These are phyloP conservation scores for Malassezia caprae DNA, from an alignment of 1,284 basidiomycete genomes.

Conservation along the genomic window DNA sequence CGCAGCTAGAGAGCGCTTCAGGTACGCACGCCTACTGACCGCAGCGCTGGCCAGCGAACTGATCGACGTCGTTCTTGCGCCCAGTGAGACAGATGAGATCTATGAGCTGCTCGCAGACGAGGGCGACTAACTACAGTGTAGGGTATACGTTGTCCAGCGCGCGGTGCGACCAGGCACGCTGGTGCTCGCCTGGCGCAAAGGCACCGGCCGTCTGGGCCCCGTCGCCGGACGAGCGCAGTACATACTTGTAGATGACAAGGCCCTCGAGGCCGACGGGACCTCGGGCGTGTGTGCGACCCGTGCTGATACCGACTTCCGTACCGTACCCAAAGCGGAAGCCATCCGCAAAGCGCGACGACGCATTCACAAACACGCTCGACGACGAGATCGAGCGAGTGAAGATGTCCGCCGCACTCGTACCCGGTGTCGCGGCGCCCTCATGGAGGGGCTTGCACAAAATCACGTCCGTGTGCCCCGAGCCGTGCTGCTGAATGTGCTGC, in stretches of 20 bases:
- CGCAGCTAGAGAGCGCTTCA: conserved; percentile 24
- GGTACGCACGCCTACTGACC: neutral
- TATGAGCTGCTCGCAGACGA: conserved; percentile 26
- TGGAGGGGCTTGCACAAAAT: conserved; percentile 73
- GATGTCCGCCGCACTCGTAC: conserved; percentile 53
- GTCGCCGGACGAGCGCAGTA: conserved; percentile 18
- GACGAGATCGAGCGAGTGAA: conserved; percentile 84
- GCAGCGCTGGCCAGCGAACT: conserved; percentile 30
- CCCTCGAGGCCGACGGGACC: conserved; percentile 95
- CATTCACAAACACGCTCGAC: conserved; percentile 87
- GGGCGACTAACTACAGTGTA: neutral
- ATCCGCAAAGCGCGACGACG: conserved; percentile 88
- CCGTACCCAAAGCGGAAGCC: conserved; percentile 95
- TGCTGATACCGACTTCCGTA: conserved; percentile 94
- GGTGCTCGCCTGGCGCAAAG: conserved; percentile 12
- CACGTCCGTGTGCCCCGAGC: conserved; percentile 86
- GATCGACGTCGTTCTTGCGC: conserved; percentile 33
- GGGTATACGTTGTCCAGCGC: conserved; percentile 9
- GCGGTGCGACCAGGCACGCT: conserved; percentile 11
- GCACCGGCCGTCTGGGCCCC: conserved; percentile 19
- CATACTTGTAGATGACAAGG: conserved; percentile 45
- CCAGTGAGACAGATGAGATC: conserved; percentile 32
- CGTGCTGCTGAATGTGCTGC: conserved; percentile 79
- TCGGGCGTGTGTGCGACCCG: conserved; percentile 87
- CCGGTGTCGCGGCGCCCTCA: conserved; percentile 31